phyloP scores from a whole-genome alignment of 1,284 basidiomycete species.

The Gymnopus androsaceus region DNA sequence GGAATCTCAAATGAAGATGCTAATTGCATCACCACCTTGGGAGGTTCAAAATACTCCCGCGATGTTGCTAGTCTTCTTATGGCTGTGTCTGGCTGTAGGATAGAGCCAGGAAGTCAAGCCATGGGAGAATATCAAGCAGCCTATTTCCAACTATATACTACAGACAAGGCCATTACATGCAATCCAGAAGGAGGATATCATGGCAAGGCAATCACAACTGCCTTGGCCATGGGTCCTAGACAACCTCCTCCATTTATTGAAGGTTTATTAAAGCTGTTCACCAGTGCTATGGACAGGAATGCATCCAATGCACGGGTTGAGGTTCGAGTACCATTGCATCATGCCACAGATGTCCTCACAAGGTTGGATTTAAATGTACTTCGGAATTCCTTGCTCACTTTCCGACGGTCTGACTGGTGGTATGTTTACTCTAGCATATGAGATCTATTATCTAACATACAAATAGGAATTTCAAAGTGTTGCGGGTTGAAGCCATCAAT shows the following conservation, averaged over 20 bases:
- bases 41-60: background rate
- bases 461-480: conserved; percentile 21
- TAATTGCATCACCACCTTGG: background rate
- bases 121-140: background rate
- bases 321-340: conserved; percentile 14
- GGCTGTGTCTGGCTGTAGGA: conserved; percentile 7
- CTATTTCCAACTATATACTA: conserved; percentile 29
- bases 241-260: conserved; percentile 14
- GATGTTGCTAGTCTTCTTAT: conserved; percentile 2
- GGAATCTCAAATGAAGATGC: background rate
- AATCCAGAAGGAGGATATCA: conserved; percentile 20
- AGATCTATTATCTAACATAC: background rate
- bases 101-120: background rate
- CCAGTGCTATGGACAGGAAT: background rate
- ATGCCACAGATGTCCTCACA: conserved; percentile 9
- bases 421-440: conserved; percentile 9
- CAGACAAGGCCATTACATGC: conserved; percentile 24
- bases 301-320: conserved; percentile 18
- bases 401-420: conserved; percentile 23
- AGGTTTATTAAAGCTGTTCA: conserved; percentile 12
- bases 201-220: conserved; percentile 23
- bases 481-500: conserved; percentile 17
- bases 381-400: conserved; percentile 13
- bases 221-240: conserved; percentile 17
- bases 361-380: conserved; percentile 9